Evolutionary conservation across 179 eudicot species (phyloP).

Genomic region (Actinidia arguta): DNA sequence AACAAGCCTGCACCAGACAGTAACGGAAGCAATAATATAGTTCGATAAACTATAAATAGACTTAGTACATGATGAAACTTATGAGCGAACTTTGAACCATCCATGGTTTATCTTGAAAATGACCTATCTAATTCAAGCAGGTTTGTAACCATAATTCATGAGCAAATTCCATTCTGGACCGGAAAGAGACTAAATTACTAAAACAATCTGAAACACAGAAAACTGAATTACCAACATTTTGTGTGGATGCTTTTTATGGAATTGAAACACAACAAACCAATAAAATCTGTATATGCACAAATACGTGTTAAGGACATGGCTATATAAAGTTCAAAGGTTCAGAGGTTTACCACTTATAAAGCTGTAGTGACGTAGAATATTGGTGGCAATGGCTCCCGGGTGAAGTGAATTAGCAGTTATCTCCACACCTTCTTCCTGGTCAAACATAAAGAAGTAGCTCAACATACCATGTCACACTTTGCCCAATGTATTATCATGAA

Average conservation of each 20-base stretch:
- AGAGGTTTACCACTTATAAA: slow-evolving; percentile 45
- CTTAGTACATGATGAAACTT: too few relatives aligned
- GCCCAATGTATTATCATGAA: too few relatives aligned
- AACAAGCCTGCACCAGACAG: not conserved
- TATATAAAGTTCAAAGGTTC: not conserved
- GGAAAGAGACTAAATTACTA: not conserved
- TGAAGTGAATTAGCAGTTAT: slow-evolving; percentile 75
- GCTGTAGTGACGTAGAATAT: slow-evolving; percentile 51
- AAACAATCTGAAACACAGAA: not conserved
- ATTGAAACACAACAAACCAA: too few relatives aligned
- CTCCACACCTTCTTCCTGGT: slow-evolving; percentile 61
- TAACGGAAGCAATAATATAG: not conserved
- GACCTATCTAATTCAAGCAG: too few relatives aligned
- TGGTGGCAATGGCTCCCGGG: slow-evolving; percentile 68
- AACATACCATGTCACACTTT: not conserved
- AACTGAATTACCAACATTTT: too few relatives aligned
- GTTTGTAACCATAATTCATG: not conserved
- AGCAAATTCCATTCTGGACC: not conserved
- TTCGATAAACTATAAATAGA: not conserved
- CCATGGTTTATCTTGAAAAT: too few relatives aligned
- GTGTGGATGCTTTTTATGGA: too few relatives aligned
- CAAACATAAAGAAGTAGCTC: slow-evolving; percentile 17
- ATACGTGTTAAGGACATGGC: not conserved
- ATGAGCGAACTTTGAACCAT: not conserved
- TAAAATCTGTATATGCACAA: too few relatives aligned